Base-by-base conservation (phyloP, 2,329 filamentous ascomycete species). In the Calycina herbarum region DNA sequence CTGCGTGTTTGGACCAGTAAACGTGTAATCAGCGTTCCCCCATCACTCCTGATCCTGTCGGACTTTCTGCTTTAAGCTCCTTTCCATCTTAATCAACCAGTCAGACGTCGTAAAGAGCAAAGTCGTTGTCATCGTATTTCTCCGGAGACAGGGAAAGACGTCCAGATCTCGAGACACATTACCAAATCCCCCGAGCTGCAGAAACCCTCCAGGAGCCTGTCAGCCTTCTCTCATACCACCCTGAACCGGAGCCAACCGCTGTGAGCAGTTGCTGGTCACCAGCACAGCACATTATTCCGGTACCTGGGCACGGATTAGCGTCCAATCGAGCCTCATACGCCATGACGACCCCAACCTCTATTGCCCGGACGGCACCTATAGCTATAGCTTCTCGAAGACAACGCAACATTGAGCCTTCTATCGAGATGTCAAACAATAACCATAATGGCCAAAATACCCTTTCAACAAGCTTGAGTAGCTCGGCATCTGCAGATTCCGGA, bases 331-430 rank as follows among this genome's bases (percentile, higher is more conserved):
- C 70, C 70, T 71, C 68, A 70, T 70, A 69, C 67, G 66, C 68
- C 66, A 75, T 75, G 73, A 70, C 72, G 83, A 83, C 81, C 72
- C 79, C 83, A 71, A 80, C 77, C 73, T 77, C 82, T 73, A 80
- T 87, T 76, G 80, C 83, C 69, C 81, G 86, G 77, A 87, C 86
- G 78, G 85, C 85, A 75, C 86, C 86, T 72, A 89, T 89, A 76
- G 83, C 86, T 76, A 89, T 89, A 76, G 86, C 86, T 69, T 85
- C 86, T 71, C 87, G 87, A 76, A 84, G 84, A 68, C 80, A 82
- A 68, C 80, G 78, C 51, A 56, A 57, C 51, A 61, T 67, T 40
- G 71, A 74, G 57, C 62, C 66, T 11, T 72, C 68, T 1, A 62
- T 69, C 61, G 73, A 74, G 40, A 59, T 65, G 17, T 61, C 65